These are phyloP conservation scores for Tetrapisispora pingtungensis DNA, from an alignment of 805 yeast species.

Conservation along the genomic window DNA sequence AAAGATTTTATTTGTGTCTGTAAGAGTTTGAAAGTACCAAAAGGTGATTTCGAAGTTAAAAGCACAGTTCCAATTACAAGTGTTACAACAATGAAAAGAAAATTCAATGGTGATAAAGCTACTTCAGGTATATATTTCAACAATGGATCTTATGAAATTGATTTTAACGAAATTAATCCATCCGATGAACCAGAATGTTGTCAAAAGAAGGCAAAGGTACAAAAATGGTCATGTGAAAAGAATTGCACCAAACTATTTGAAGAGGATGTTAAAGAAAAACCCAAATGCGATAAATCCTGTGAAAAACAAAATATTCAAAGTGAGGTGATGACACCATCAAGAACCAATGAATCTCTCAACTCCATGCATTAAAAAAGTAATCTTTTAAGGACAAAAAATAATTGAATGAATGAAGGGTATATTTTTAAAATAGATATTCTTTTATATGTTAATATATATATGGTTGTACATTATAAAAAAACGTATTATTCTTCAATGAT, in stretches of 20 bases:
- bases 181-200: not conserved
- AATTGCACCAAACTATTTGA: conserved; percentile 3
- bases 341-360: conserved; percentile 1
- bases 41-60: not conserved
- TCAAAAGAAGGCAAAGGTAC: not conserved
- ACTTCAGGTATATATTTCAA: not conserved
- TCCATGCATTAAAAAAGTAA: not conserved
- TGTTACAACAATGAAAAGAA: not conserved
- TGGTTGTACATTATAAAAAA: too few relatives aligned
- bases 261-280: not conserved
- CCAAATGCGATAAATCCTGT: not conserved
- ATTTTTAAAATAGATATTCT: too few relatives aligned
- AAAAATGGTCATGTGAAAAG: conserved; percentile 3
- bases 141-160: not conserved
- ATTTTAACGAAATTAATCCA: not conserved
- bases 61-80: not conserved
- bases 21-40: conserved; percentile 5
- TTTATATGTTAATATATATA: too few relatives aligned
- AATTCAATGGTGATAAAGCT: not conserved
- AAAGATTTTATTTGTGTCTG: conserved; percentile 3
- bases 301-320: not conserved
- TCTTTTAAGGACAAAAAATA: not conserved
- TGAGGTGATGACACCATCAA: conserved; percentile 3
- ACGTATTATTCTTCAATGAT: not conserved
- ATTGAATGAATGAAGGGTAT: too few relatives aligned